phyloP scores from a whole-genome alignment of 1,139 yeast genomes.

The Kurtzmaniella natalensis region DNA sequence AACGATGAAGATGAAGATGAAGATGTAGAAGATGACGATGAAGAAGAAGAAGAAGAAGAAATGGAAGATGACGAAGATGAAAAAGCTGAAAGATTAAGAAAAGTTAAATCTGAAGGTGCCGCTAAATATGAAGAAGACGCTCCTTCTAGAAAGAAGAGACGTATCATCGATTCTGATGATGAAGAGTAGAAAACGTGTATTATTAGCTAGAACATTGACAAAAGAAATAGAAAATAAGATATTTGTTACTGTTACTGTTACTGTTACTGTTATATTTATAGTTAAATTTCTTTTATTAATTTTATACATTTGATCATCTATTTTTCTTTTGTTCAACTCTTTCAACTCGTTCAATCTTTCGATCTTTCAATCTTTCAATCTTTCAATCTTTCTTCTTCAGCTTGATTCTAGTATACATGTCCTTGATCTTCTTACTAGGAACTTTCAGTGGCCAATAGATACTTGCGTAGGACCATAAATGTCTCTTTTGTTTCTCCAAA shows the following conservation, averaged over 20 bases:
- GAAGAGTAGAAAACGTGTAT: slow-evolving; percentile 24
- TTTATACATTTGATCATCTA: no score
- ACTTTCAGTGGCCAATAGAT: slow-evolving; percentile 92
- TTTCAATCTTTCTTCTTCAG: neutral
- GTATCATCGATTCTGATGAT: slow-evolving; percentile 44
- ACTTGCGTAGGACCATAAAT: slow-evolving; percentile 88
- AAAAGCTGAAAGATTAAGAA: slow-evolving; percentile 60
- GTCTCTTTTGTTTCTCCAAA: slow-evolving; percentile 47
- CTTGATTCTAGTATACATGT: slow-evolving; percentile 74
- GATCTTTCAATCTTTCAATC: neutral
- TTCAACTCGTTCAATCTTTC: no score
- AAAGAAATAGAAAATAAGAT: no score
- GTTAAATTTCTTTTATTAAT: no score
- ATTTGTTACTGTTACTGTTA: no score
- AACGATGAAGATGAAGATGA: slow-evolving; percentile 48
- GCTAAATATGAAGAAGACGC: slow-evolving; percentile 57
- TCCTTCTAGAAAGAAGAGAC: slow-evolving; percentile 32
- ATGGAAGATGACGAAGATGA: slow-evolving; percentile 57
- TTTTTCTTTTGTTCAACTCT: no score
- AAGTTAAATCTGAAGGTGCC: slow-evolving; percentile 56
- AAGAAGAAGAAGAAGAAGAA: slow-evolving; percentile 44
- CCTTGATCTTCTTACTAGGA: slow-evolving; percentile 73
- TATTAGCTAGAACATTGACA: no score
- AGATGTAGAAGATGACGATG: slow-evolving; percentile 38
- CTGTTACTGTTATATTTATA: no score